Evolutionary conservation across 306 rosid genomes (phyloP), one percentile per base, ranked within the genome.

Genomic region (Styphnolobium japonicum): DNA sequence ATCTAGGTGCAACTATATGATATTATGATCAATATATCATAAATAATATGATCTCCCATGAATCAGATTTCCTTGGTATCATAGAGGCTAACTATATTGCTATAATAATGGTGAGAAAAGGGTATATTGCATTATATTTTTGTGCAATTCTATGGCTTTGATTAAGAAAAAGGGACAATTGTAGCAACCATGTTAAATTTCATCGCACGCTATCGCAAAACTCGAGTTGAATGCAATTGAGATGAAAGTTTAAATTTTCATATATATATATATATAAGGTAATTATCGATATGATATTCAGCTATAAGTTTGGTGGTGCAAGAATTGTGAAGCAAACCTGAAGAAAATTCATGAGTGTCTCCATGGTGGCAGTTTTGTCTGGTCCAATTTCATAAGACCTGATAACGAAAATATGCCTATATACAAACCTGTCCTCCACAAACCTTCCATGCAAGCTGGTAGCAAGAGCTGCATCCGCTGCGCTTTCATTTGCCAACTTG

Each of bases 321-420:
- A 73, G 4, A 58, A 42, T 19, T 16, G 11, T 75, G 62, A 56
- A 52, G 15, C 80, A 58, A 68, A 89, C 94, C 97, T 92, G 97
- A 69, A 92, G 97, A 40, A 92, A 87, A 63, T 88, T 92, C 94
- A 92, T 85, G 52, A 92, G 86, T 15, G 97, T 92, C 77, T 92
- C 97, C 91, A 92, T 92, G 34, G 97, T 90, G 31, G 88, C 92
- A 79, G 97, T 90, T 76, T 87, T 81, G 73, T 92, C 97, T 0
- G 93, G 94, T 58, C 94, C 97, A 74, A 89, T 92, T 80, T 92
- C 97, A 40, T 92, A 92, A 9, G 97, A 92, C 63, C 94, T 84
- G 58, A 92, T 85, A 18, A 82, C 82, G 63, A 92, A 90, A 10
- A 84, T 87, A 45, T 92, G 94, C 40, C 92, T 80, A 65, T 75